Evolutionary conservation across 2,329 filamentous ascomycete genomes (phyloP).

Genomic region (Arthroderma sp.): DNA sequence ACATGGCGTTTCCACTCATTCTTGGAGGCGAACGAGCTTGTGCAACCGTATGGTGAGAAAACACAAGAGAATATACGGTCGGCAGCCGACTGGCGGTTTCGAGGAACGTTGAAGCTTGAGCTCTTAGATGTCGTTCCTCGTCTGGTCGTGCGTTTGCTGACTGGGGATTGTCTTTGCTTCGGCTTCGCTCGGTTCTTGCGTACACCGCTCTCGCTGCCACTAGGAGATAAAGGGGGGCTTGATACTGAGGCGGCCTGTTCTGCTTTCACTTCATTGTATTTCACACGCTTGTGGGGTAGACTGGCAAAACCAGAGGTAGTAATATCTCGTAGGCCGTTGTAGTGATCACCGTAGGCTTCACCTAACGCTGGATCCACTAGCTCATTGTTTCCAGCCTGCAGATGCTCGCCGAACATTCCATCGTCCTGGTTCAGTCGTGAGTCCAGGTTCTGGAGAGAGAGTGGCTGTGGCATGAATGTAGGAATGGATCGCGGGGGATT

Average conservation of each 20-base stretch:
- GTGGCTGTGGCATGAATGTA: neutral
- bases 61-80: slow-evolving; percentile 53
- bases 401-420: neutral
- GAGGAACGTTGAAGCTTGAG: neutral
- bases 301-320: neutral
- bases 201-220: neutral
- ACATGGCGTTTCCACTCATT: slow-evolving; percentile 96
- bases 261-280: neutral
- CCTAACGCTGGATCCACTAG: neutral
- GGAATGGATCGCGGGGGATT: slow-evolving; percentile 1
- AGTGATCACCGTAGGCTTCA: neutral
- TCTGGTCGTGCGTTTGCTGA: neutral
- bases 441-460: neutral
- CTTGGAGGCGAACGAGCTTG: slow-evolving; percentile 60
- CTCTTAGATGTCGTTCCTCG: neutral
- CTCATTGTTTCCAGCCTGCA: neutral
- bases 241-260: neutral
- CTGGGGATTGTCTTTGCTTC: neutral
- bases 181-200: neutral
- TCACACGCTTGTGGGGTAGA: neutral
- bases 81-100: slow-evolving; percentile 6
- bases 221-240: neutral
- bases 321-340: neutral
- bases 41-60: slow-evolving; percentile 66
- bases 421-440: neutral